A percentile compares a stretch with the other conserved stretches of the same genome.
Conservation (phyloP, 1,139 yeast species). For the Torulaspora globosa region DNA sequence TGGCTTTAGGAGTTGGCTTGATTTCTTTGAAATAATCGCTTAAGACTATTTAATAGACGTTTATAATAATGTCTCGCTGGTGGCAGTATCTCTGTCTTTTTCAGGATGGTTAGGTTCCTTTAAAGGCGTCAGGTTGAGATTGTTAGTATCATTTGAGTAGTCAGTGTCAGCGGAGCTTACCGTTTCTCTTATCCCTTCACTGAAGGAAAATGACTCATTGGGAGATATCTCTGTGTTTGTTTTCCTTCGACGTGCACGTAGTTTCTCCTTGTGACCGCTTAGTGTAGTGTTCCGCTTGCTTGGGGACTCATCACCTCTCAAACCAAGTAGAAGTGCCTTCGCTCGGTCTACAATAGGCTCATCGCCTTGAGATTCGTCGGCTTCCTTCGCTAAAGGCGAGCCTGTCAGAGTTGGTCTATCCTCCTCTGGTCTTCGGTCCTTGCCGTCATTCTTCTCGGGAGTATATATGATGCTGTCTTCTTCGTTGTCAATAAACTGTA, state of each 20-base stretch:
- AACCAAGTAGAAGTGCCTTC: slow-evolving; percentile 30
- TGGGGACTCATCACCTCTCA: slow-evolving; percentile 30
- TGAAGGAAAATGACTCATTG: slow-evolving; percentile 1
- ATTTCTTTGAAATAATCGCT: not conserved
- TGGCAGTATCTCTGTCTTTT: not conserved
- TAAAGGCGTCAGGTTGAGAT: not conserved
- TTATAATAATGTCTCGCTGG: not conserved
- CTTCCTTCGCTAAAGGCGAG: slow-evolving; percentile 8
- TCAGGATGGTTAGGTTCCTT: not conserved
- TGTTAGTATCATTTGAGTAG: slow-evolving; percentile 3
- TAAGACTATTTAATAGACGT: not conserved
- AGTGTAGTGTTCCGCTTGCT: slow-evolving; percentile 19
- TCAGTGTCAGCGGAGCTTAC: slow-evolving; percentile 5
- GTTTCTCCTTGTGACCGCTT: slow-evolving; percentile 29
- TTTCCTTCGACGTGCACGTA: slow-evolving; percentile 31
- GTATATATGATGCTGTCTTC: slow-evolving; percentile 31
- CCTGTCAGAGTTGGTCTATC: not conserved
- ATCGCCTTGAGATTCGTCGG: slow-evolving; percentile 16
- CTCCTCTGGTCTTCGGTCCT: slow-evolving; percentile 15
- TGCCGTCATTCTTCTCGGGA: slow-evolving; percentile 16
- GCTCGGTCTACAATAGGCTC: slow-evolving; percentile 33
- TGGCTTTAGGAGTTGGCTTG: no score
- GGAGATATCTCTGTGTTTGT: slow-evolving; percentile 11
- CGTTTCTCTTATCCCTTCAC: slow-evolving; percentile 4
- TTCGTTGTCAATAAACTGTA: slow-evolving; percentile 27